Evolutionary conservation across 2,329 filamentous ascomycete species (phyloP).

Genomic region (Metarhizium album): DNA sequence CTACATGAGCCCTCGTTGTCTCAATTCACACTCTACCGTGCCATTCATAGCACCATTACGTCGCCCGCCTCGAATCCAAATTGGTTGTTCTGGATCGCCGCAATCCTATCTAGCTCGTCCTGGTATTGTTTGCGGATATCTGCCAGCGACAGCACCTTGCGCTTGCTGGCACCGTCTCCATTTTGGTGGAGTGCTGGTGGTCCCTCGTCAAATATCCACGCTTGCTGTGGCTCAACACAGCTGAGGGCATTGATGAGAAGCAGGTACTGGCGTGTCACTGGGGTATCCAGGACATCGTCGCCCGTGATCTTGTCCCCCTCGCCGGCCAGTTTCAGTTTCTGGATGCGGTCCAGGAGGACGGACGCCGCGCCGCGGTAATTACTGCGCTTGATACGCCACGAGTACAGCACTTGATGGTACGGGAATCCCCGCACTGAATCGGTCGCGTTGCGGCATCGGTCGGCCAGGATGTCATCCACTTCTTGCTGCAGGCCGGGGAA

Average conservation of each 20-base stretch:
- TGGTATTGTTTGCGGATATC: slow-evolving; percentile 86
- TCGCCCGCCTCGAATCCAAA: slow-evolving; percentile 61
- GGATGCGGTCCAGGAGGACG: slow-evolving; percentile 51
- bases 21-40: background rate
- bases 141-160: slow-evolving; percentile 72
- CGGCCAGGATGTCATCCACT: slow-evolving; percentile 67
- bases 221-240: slow-evolving; percentile 66
- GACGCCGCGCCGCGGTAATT: slow-evolving; percentile 75
- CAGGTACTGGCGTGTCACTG: slow-evolving; percentile 68
- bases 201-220: slow-evolving; percentile 58
- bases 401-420: slow-evolving; percentile 83
- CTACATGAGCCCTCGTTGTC: background rate
- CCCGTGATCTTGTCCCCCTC: slow-evolving; percentile 45
- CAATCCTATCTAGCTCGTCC: slow-evolving; percentile 77
- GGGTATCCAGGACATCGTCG: slow-evolving; percentile 50
- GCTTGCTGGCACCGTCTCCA: slow-evolving; percentile 32
- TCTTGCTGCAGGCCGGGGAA: slow-evolving; percentile 67
- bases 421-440: slow-evolving; percentile 61
- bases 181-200: slow-evolving; percentile 13
- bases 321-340: slow-evolving; percentile 47
- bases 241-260: slow-evolving; percentile 86
- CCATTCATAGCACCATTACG: slow-evolving; percentile 36
- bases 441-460: slow-evolving; percentile 57
- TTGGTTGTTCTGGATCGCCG: slow-evolving; percentile 78
- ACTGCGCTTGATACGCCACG: slow-evolving; percentile 73